Evolutionary conservation across 768 basidiomycete genomes (phyloP).

Genomic region (Leccinum imitatum): DNA sequence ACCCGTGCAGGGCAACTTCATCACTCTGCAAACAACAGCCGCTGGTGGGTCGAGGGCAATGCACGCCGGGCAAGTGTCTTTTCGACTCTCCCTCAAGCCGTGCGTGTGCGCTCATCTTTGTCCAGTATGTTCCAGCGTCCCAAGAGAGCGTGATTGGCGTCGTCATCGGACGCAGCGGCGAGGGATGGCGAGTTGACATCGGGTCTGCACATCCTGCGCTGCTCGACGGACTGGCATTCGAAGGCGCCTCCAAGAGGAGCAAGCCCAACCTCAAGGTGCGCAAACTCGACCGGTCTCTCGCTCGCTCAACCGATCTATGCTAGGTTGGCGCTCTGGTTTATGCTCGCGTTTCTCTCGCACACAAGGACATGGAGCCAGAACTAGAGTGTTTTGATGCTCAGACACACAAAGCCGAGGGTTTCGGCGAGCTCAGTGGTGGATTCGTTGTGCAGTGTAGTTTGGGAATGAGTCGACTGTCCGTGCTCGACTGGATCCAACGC

Average conservation of each 20-base stretch:
- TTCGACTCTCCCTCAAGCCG: neutral
- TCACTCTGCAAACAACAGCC: conserved; percentile 68
- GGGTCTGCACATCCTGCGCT: conserved; percentile 84
- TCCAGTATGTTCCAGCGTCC: conserved; percentile 85
- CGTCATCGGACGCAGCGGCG: conserved; percentile 76
- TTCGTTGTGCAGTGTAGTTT: conserved; percentile 81
- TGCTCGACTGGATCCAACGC: conserved; percentile 15
- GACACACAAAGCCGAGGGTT: conserved; percentile 88
- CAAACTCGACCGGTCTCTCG: conserved; percentile 1
- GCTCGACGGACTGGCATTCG: conserved; percentile 90
- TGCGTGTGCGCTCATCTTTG: conserved; percentile 4
- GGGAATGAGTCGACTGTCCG: conserved; percentile 82
- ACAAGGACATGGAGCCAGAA: conserved; percentile 98
- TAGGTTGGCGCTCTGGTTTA: conserved; percentile 92
- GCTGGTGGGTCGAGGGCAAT: conserved; percentile 89
- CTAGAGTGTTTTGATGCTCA: conserved; percentile 95
- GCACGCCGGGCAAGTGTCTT: conserved; percentile 67
- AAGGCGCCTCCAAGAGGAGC: conserved; percentile 93
- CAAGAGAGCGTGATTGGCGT: conserved; percentile 90
- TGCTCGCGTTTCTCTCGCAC: conserved; percentile 88
- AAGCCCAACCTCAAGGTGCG: conserved; percentile 88
- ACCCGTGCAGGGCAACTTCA: conserved; percentile 71
- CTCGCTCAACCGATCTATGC: conserved; percentile 6
- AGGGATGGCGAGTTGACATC: conserved; percentile 93
- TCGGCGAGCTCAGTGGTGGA: conserved; percentile 90